These are phyloP conservation scores for Aspergillus sp. DNA, from an alignment of 2,329 filamentous ascomycete species.

Conservation along the genomic window DNA sequence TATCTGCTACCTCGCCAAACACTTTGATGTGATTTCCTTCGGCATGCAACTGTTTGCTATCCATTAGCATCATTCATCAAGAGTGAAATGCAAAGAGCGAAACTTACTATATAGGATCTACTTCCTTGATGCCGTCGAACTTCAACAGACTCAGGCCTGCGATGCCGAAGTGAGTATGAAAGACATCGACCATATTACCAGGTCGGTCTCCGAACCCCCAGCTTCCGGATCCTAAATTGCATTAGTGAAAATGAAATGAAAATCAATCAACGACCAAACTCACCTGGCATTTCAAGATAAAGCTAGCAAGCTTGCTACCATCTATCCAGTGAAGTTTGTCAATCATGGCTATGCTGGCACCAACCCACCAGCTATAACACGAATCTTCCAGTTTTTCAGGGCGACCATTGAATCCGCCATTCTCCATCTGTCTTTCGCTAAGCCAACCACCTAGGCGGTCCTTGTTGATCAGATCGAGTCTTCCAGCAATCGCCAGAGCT, in stretches of 20 bases:
- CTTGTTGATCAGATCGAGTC: constrained; percentile 74
- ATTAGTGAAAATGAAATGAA: constrained; percentile 4
- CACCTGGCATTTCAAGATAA: constrained; percentile 81
- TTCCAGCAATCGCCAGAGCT: constrained; percentile 75
- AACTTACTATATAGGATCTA: constrained; percentile 81
- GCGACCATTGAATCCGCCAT: constrained; percentile 85
- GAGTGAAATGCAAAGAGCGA: background rate
- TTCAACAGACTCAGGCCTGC: constrained; percentile 81
- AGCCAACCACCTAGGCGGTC: constrained; percentile 85
- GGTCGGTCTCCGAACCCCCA: constrained; percentile 89
- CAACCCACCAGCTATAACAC: constrained; percentile 99
- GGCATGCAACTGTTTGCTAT: constrained; percentile 59
- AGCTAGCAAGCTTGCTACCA: constrained; percentile 67
- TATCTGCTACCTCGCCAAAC: constrained; percentile 41
- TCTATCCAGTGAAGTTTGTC: constrained; percentile 90
- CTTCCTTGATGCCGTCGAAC: constrained; percentile 68
- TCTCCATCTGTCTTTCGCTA: constrained; percentile 82
- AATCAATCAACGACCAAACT: constrained; percentile 6
- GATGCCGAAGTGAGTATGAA: constrained; percentile 86
- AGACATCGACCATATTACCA: constrained; percentile 94
- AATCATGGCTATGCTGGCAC: constrained; percentile 88
- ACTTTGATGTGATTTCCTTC: constrained; percentile 58
- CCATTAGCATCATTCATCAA: constrained; percentile 13
- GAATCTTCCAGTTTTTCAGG: constrained; percentile 96
- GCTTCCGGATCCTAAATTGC: constrained; percentile 61